phyloP scores from a whole-genome alignment of 2,329 filamentous ascomycete species.

The Colletotrichum godetiae region DNA sequence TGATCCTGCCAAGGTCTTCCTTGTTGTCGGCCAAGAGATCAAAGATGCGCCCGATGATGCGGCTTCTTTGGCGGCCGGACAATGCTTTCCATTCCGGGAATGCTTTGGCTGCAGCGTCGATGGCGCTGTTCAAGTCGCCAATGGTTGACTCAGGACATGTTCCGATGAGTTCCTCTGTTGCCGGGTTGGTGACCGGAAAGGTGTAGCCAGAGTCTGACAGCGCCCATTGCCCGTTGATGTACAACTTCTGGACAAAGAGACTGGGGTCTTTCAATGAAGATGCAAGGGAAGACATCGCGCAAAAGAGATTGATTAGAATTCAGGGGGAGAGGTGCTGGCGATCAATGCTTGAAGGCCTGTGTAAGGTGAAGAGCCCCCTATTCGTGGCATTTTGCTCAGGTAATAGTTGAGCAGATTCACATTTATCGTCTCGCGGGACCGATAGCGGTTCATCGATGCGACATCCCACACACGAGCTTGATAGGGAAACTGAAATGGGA shows the following conservation, averaged over 20 bases:
- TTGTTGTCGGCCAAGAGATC: conserved; percentile 71
- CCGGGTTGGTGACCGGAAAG: conserved; percentile 65
- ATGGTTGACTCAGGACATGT: conserved; percentile 76
- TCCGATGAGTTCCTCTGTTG: conserved; percentile 73
- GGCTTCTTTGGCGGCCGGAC: conserved; percentile 67
- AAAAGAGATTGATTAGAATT: no score
- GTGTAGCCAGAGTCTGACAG: not conserved
- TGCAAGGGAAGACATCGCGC: not conserved
- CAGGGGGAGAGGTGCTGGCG: no score
- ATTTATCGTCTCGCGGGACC: not conserved
- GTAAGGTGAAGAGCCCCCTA: no score
- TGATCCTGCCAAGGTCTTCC: conserved; percentile 70
- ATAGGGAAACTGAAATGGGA: no score
- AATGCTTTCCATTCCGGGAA: conserved; percentile 66
- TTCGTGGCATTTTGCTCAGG: no score
- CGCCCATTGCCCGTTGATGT: conserved; percentile 21
- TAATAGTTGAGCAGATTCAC: no score
- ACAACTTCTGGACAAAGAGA: conserved; percentile 19
- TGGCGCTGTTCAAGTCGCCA: conserved; percentile 74
- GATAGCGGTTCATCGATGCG: no score
- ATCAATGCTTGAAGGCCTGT: no score
- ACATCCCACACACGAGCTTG: no score
- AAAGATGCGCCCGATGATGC: conserved; percentile 70
- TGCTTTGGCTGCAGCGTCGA: conserved; percentile 73
- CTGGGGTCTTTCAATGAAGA: conserved; percentile 12